Conservation (phyloP, 192 early-diverging fungal species). For the Backusella tuberculispora region DNA sequence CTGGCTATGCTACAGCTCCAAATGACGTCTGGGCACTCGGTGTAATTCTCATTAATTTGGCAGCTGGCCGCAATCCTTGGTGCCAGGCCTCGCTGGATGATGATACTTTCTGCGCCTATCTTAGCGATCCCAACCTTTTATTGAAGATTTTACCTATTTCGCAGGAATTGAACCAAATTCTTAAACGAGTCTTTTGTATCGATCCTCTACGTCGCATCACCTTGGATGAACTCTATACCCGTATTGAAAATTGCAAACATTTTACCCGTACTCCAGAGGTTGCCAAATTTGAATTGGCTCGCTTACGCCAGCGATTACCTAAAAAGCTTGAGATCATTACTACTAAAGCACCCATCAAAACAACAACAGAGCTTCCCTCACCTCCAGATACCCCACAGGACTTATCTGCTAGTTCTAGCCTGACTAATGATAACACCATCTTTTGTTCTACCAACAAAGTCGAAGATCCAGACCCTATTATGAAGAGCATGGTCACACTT, state of each 20-base stretch:
- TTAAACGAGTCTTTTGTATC: slow-evolving; percentile 74
- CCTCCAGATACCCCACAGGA: slow-evolving; percentile 14
- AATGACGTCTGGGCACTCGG: slow-evolving; percentile 92
- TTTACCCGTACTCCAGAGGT: slow-evolving; percentile 49
- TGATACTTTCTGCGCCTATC: slow-evolving; percentile 76
- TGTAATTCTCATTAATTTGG: slow-evolving; percentile 87
- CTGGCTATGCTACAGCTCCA: slow-evolving; percentile 64
- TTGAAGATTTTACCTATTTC: slow-evolving; percentile 70
- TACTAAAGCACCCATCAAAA: background rate
- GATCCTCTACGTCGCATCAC: slow-evolving; percentile 63
- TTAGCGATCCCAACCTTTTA: slow-evolving; percentile 63
- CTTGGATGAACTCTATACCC: slow-evolving; percentile 42
- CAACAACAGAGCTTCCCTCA: slow-evolving; percentile 7
- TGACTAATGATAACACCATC: background rate
- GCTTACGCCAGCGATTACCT: slow-evolving; percentile 4
- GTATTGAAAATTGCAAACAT: slow-evolving; percentile 46
- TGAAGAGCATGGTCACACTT: slow-evolving; percentile 17
- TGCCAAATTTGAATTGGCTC: slow-evolving; percentile 24
- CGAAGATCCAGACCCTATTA: slow-evolving; percentile 4
- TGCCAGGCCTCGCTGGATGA: slow-evolving; percentile 71
- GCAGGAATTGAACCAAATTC: slow-evolving; percentile 65
- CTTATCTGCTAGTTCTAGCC: slow-evolving; percentile 3
- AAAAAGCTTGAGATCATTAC: background rate
- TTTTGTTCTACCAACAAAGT: background rate
- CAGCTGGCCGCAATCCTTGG: slow-evolving; percentile 85